Conservation (phyloP, 2,329 filamentous ascomycete genomes). For the Lasiodiplodia hormozganensis region DNA sequence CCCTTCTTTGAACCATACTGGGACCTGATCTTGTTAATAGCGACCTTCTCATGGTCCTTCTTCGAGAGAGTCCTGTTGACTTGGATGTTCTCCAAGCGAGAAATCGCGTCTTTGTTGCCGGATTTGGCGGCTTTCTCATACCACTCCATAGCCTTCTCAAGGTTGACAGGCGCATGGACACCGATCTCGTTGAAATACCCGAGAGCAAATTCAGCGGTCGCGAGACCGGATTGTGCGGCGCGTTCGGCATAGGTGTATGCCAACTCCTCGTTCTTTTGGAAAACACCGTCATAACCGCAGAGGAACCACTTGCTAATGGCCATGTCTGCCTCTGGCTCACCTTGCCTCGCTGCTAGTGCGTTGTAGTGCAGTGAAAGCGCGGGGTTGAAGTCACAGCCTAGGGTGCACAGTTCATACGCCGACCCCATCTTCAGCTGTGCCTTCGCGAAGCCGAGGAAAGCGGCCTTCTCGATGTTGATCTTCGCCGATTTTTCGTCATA, state of each 20-base stretch:
- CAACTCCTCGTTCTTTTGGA: constrained; percentile 93
- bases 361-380: constrained; percentile 95
- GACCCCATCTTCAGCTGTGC: constrained; percentile 97
- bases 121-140: constrained; percentile 88
- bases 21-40: constrained; percentile 80
- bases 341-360: constrained; percentile 87
- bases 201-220: constrained; percentile 94
- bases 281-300: constrained; percentile 90
- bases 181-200: constrained; percentile 98
- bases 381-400: constrained; percentile 94
- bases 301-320: constrained; percentile 99
- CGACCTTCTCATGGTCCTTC: constrained; percentile 90
- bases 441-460: constrained; percentile 94
- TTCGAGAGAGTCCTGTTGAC: constrained; percentile 85
- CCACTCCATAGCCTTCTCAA: constrained; percentile 85
- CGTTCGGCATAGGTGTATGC: constrained; percentile 90
- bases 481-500: constrained; percentile 76
- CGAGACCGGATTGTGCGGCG: constrained; percentile 79
- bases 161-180: constrained; percentile 84
- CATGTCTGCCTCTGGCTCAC: constrained; percentile 91
- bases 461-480: constrained; percentile 94
- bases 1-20: constrained; percentile 60
- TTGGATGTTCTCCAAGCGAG: constrained; percentile 82
- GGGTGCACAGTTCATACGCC: constrained; percentile 90
- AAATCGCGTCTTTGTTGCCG: constrained; percentile 87